These are phyloP conservation scores for Aspergillus sp. DNA, from an alignment of 2,329 filamentous ascomycete genomes.

Conservation along the genomic window DNA sequence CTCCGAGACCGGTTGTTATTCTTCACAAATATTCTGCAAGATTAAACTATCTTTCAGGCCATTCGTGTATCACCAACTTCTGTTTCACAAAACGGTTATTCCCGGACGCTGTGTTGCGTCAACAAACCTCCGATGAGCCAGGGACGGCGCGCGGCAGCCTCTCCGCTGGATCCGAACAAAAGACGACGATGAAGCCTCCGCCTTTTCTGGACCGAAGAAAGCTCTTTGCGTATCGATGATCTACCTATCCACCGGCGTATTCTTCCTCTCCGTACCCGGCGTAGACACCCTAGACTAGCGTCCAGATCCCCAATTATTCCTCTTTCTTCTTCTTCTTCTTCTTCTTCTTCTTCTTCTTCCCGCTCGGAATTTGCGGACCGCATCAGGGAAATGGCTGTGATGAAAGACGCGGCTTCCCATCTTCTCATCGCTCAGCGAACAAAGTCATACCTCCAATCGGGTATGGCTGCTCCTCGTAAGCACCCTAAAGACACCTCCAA, in stretches of 20 bases:
- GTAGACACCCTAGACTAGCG: neutral
- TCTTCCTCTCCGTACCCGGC: neutral
- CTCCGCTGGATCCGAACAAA: neutral
- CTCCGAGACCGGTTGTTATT: neutral
- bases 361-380: neutral
- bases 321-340: neutral
- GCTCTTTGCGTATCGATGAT: neutral
- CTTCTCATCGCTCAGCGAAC: neutral
- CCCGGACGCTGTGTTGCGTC: conserved; percentile 20
- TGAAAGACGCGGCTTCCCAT: neutral
- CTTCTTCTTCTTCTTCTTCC: neutral
- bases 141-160: conserved; percentile 6
- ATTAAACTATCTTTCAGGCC: conserved; percentile 13
- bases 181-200: neutral
- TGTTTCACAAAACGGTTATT: conserved; percentile 24
- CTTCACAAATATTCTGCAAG: conserved; percentile 1
- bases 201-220: neutral
- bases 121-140: conserved; percentile 22
- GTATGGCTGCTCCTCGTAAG: neutral
- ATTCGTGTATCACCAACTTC: conserved; percentile 18
- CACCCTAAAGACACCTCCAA: neutral
- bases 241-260: neutral
- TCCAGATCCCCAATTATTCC: neutral
- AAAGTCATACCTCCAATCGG: neutral
- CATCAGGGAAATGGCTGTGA: neutral